Base-by-base conservation (phyloP, 73 alveolate species). In the Paramecium biaurelia region DNA sequence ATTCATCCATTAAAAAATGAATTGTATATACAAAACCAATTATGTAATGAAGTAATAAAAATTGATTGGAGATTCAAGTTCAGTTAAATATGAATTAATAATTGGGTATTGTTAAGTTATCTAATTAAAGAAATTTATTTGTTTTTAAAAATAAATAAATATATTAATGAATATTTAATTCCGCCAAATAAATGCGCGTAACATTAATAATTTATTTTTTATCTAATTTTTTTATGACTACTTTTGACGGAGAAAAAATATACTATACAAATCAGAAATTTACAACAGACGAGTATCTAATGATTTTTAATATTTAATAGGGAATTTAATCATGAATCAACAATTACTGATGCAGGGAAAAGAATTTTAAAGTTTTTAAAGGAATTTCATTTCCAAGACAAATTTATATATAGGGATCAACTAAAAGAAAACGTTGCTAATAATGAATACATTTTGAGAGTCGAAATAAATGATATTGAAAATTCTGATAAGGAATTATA, bases 391-490 rank as follows among this genome's bases (percentile, higher is more conserved):
- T 79, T 24, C n/a, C 26, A 79, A 41, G 90, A 79, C 18, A 79
- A 45, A 24, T 79, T 30, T 12, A 18, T 38, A 38, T 79, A 79
- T 24, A 79, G 90, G n/a, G 90, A 38, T 79, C 49, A 41, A 43
- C 14, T 79, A 3, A 43, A 79, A 79, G 56, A 41, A 11, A 79
- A 38, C 7, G 90, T 47, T 23, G 42, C 90, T 7, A 24, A 79
- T 14, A 41, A 45, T 18, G 70, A 79, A 43, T 79, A 43, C 57
- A 43, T 79, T 1, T 24, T 79, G 15, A 10, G 56, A 79, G 42
- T 79, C 2, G 90, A 79, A 41, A 79, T 79, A 20, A 47, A 79
- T 42, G 90, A 79, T 47, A 45, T 79, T 24, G 76, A 79, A 38
- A 79, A 79, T 45, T 79, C n/a, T 15, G 90, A 79, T 45, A 26